Base-by-base conservation (phyloP, 768 basidiomycete genomes). In the Leucogyrophana mollusca region DNA sequence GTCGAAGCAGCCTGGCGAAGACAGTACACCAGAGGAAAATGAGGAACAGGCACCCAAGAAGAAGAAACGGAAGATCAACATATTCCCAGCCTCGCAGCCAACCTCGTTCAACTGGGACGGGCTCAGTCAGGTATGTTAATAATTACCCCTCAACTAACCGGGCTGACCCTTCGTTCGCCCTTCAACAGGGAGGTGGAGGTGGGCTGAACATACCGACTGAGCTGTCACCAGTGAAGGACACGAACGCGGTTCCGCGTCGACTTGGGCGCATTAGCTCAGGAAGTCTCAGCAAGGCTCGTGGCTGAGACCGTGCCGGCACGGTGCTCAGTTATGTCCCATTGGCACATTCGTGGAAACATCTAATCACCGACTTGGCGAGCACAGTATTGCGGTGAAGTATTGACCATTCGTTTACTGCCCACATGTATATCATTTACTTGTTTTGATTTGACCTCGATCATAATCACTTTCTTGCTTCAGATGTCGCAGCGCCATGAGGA, bases 1-100 rank as follows among this genome's bases (percentile, higher is more conserved):
- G 24, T 52, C 46, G 20, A 56, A 54, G 0, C 27, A 30, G 13
- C 7, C 13, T 30, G 56, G 47, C 16, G 45, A 40, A 1, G 65
- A 61, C 23, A 57, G 53, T 2, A 25, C 37, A 5, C 36, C 22
- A 10, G 53, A 45, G 13, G 57, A 13, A 22, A 63, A 57, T 18
- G 43, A 59, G 18, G 65, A 61, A 40, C 54, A 32, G 5, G 66
- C 48, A 8, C 75, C 66, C 13, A 82, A 79, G 66, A 85, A 83
- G 70, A 87, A 85, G 67, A 85, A 80, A 56, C 76, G 83, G 51
- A 86, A 82, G 65, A 79, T 88, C 44, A 80, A 82, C 49, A 53
- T 85, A n/a, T 83, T 83, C 56, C 67, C 70, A 4, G 44, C 64
- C 20, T 66, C 69, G 27, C 65, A 73, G 46, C 69, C 73, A 14